These are phyloP conservation scores for Blastocystis sp. DNA, from an alignment of 352 stramenopile genomes.

Conservation along the genomic window DNA sequence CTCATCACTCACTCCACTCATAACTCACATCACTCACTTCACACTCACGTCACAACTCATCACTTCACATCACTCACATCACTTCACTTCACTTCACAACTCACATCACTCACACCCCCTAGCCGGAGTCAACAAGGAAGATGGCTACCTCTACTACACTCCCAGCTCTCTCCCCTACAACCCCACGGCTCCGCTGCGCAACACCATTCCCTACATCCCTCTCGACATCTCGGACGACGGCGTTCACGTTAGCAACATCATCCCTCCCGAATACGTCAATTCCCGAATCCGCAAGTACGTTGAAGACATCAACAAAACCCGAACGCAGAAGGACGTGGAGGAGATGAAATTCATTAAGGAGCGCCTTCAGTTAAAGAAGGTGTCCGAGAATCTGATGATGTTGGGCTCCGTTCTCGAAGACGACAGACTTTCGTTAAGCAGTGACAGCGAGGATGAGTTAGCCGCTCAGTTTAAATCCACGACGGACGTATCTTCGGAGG, in stretches of 20 bases:
- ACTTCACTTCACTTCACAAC: neutral
- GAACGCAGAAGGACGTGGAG: neutral
- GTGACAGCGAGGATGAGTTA: constrained; percentile 11
- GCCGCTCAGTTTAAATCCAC: constrained; percentile 11
- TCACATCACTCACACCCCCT: neutral
- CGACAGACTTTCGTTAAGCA: constrained; percentile 11
- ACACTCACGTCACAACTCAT: neutral
- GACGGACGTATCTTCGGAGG: constrained; percentile 6
- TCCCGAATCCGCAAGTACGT: constrained; percentile 24
- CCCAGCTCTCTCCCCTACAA: constrained; percentile 51
- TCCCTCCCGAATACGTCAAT: constrained; percentile 62
- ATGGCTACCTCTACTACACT: constrained; percentile 63
- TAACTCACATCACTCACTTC: neutral
- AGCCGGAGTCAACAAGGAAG: constrained; percentile 6
- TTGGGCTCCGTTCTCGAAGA: constrained; percentile 51
- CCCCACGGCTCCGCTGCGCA: constrained; percentile 31
- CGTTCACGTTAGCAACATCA: constrained; percentile 38
- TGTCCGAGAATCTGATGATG: constrained; percentile 60
- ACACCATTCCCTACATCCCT: constrained; percentile 45
- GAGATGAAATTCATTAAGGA: constrained; percentile 37
- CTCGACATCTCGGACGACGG: constrained; percentile 15
- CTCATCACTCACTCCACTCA: neutral
- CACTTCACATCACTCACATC: neutral
- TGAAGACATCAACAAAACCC: neutral
- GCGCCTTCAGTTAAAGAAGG: constrained; percentile 16